Evolutionary conservation across 768 basidiomycete genomes (phyloP).

Genomic region (Tylopilus balloui): DNA sequence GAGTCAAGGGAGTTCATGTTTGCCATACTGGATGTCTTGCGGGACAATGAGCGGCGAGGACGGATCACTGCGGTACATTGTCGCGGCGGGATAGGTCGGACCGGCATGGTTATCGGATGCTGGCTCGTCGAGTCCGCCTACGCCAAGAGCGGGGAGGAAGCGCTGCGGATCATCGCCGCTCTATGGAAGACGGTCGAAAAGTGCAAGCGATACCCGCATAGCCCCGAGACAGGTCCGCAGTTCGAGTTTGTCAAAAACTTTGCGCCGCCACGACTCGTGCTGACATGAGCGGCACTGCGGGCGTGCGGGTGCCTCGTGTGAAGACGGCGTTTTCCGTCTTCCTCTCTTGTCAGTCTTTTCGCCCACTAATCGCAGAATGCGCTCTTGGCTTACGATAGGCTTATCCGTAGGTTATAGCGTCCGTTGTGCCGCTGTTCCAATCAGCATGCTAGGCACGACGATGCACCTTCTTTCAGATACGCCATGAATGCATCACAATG

Average conservation of each 20-base stretch:
- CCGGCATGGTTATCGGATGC: slow-evolving; percentile 61
- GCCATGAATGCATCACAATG: slow-evolving; percentile 25
- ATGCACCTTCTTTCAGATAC: not conserved
- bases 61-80: slow-evolving; percentile 74
- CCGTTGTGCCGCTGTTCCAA: not conserved
- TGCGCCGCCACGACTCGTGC: slow-evolving; percentile 24
- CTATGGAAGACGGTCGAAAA: slow-evolving; percentile 79
- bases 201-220: slow-evolving; percentile 67
- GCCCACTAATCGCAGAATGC: not conserved
- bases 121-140: slow-evolving; percentile 69
- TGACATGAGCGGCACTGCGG: slow-evolving; percentile 14
- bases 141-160: slow-evolving; percentile 60
- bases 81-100: slow-evolving; percentile 71
- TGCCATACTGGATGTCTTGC: slow-evolving; percentile 51
- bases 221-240: slow-evolving; percentile 77
- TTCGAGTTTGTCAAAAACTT: slow-evolving; percentile 71
- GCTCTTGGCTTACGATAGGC: not conserved
- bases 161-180: slow-evolving; percentile 56
- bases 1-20: slow-evolving; percentile 56
- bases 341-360: slow-evolving; percentile 4
- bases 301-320: not conserved
- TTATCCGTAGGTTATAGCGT: slow-evolving; percentile 1
- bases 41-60: slow-evolving; percentile 55
- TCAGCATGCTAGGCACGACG: not conserved
- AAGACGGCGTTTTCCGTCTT: not conserved